Base-by-base conservation (phyloP, 2,329 filamentous ascomycete species). In the Exophiala bonariae region DNA sequence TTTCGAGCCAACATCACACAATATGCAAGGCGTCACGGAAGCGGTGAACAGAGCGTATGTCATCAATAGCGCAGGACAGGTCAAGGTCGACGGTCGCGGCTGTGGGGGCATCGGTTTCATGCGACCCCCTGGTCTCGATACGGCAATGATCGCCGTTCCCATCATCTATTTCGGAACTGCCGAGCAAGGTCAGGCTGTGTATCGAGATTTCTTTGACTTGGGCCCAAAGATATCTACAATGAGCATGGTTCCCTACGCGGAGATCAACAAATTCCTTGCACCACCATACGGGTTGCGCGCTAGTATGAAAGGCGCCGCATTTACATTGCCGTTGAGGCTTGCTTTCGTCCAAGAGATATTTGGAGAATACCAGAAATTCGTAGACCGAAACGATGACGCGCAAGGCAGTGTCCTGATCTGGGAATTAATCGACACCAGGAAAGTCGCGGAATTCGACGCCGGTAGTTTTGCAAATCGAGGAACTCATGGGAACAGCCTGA, bases 391-490 rank as follows among this genome's bases (percentile, higher is more conserved):
- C 32, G 41, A 45, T 3, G 59, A 68, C 16, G 47, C 58, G 0
- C 63, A 68, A 3, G 52, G 64, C 10, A 64, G 56, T 30, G 46
- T 63, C 1, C 57, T 73, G 2, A 59, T 70, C 1, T 67, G 73
- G 3, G 74, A 78, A 50, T 63, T 71, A 17, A 66, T 69, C 18
- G 66, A 74, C 16, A 68, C 68, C 44, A 56, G 60, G 3, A 69
- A 71, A 54, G 62, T 72, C 18, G 61, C 73, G 3, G 56, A 63
- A 0, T 52, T 63, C 1, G 50, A 61, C 2, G 66, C 63, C 1
- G 77, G 69, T 3, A 69, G 74, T 0, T 75, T 74, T 47, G 70
- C 72, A 3, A 74, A 71, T 50, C 66, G 75, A 3, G 72, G 70
- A 6, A 58, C 59, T 4, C 71, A 72, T 30, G 72, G 71, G 50